Evolutionary conservation across 441 rosid genomes (phyloP), one percentile per base, ranked within the genome.

Genomic region (Bruguiera hainesii): DNA sequence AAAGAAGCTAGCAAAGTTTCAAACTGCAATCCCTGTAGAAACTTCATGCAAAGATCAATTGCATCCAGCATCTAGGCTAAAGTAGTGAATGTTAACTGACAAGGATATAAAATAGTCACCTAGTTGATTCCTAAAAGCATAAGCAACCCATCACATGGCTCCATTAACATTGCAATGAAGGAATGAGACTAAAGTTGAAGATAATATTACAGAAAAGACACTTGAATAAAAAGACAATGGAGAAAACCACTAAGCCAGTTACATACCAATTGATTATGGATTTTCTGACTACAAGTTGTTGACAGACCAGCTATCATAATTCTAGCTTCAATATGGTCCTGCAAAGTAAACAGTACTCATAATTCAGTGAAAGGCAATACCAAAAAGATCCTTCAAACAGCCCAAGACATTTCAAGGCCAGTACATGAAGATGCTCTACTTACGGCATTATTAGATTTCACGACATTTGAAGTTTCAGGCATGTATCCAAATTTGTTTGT

Each of bases 281-380:
- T 85, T 82, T 96, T 96, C 94, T 96, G 99, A 83, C 99, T 93
- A 75, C 97, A 96, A 61, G 97, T 90, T 51, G 97, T 90, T 64
- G 98, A 88, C 53, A 88, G 78, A 69, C 97, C 97, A 71, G 99
- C 98, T 61, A 96, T 84, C 60, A 96, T 78, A 77, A 96, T 66
- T 81, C 81, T 87, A 67, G 89, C 87, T 53, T 93, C 97, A 64
- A 93, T 78, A 61, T 83, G 78, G 81, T 87, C 98, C 98, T 93
- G 89, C 68, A 64, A 56, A n/a, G 68, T 53, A 5, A 67, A 65
- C 68, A n/a, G 68, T 52, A 61, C 42, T 69, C 6, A 29, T 16
- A 60, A 25, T 11, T 73, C 64, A 78, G 49, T 3, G 1, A n/a
- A 52, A 61, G 59, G 79, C 49, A 61, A 59, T 56, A 46, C 28